Percentiles rank a stretch among this genome's conserved stretches.
Conservation (phyloP, 2,329 filamentous ascomycete genomes). For the Alternaria arbusti region DNA sequence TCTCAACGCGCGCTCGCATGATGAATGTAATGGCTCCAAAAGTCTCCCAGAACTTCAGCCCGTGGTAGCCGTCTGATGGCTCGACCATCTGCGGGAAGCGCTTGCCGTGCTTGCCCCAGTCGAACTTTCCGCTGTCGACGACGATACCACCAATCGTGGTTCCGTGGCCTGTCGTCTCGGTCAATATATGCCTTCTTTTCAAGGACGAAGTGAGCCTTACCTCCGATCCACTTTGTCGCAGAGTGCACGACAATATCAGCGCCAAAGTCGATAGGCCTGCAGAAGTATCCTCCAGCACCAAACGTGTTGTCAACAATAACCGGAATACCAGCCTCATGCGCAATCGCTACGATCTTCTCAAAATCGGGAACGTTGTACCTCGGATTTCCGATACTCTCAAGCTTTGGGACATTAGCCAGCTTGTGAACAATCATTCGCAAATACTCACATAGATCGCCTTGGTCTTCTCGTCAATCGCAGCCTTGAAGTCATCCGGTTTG, state of each 20-base stretch:
- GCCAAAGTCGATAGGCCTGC: conserved; percentile 85
- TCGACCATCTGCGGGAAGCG: conserved; percentile 94
- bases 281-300: conserved; percentile 88
- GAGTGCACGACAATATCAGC: conserved; percentile 95
- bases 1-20: conserved; percentile 86
- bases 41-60: conserved; percentile 91
- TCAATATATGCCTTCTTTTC: neutral
- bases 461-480: conserved; percentile 87
- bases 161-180: conserved; percentile 63
- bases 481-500: conserved; percentile 76
- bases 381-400: conserved; percentile 90
- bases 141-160: conserved; percentile 89
- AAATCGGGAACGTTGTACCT: conserved; percentile 93
- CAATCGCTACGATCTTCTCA: conserved; percentile 81
- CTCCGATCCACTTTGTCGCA: conserved; percentile 96
- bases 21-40: conserved; percentile 84
- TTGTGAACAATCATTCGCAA: neutral
- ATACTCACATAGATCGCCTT: conserved; percentile 79
- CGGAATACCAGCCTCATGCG: conserved; percentile 69
- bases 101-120: conserved; percentile 84
- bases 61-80: conserved; percentile 87
- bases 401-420: neutral
- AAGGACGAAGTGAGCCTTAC: conserved; percentile 41
- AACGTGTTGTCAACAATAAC: conserved; percentile 86
- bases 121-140: conserved; percentile 88